Conservation (phyloP, 192 early-diverging fungal genomes). For the Gigaspora rosea region DNA sequence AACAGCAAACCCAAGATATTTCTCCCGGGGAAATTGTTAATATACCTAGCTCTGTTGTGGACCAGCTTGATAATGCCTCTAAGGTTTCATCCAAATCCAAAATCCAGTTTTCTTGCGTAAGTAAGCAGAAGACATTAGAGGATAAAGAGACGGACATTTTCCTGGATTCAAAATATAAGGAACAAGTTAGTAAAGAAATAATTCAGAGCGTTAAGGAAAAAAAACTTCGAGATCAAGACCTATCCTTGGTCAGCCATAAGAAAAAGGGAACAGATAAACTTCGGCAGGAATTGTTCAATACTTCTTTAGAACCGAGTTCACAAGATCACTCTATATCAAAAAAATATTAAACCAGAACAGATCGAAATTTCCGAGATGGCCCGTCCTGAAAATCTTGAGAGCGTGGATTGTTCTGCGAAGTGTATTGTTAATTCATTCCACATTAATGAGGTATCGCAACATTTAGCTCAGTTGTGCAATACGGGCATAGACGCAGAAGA, state of each 20-base stretch:
- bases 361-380: constrained; percentile 19
- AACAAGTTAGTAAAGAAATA: background rate
- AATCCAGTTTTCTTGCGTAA: constrained; percentile 5
- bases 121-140: background rate
- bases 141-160: constrained; percentile 14
- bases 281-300: too few relatives aligned
- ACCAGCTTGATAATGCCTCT: constrained; percentile 20
- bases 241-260: too few relatives aligned
- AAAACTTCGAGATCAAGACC: background rate
- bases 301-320: too few relatives aligned
- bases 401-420: constrained; percentile 17
- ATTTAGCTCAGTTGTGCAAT: constrained; percentile 25
- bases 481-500: constrained; percentile 19
- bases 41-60: background rate
- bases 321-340: constrained; percentile 1
- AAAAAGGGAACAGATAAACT: too few relatives aligned
- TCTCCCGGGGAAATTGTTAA: background rate
- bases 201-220: background rate
- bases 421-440: constrained; percentile 24
- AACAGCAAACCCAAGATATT: background rate
- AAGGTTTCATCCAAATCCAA: constrained; percentile 9
- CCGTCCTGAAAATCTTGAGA: constrained; percentile 9
- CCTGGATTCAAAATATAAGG: background rate
- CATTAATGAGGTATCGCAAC: constrained; percentile 25
- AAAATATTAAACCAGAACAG: constrained; percentile 26